Evolutionary conservation across 371 early-diverging fungal genomes (phyloP).

Genomic region (Blyttiomyces sp.): DNA sequence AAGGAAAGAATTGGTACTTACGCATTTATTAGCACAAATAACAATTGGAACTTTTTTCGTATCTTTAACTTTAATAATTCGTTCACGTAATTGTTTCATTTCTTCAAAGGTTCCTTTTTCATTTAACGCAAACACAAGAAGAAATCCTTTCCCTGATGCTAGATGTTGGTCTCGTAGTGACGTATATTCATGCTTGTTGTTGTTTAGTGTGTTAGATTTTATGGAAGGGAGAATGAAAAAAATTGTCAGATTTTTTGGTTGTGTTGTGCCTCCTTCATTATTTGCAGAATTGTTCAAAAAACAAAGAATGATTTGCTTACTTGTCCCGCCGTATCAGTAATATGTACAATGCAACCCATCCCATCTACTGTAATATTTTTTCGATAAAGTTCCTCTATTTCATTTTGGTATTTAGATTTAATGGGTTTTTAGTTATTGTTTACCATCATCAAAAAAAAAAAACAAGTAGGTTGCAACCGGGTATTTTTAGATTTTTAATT

Average conservation of each 20-base stretch:
- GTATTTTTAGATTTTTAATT: too few relatives aligned
- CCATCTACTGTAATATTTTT: conserved; percentile 50
- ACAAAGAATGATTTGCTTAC: conserved; percentile 12
- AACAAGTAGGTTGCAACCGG: neutral
- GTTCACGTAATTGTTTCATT: conserved; percentile 50
- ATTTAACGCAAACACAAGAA: conserved; percentile 55
- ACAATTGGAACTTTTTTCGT: conserved; percentile 52
- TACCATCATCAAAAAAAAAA: neutral
- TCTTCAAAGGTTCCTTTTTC: conserved; percentile 49
- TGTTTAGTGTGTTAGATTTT: neutral
- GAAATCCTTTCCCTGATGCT: conserved; percentile 50
- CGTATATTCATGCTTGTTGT: conserved; percentile 51
- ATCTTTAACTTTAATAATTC: conserved; percentile 50
- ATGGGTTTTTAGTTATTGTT: too few relatives aligned
- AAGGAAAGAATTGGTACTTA: conserved; percentile 19
- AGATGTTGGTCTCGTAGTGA: conserved; percentile 54
- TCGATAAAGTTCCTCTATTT: conserved; percentile 53
- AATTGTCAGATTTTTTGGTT: neutral
- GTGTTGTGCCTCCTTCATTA: neutral
- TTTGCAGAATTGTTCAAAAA: neutral
- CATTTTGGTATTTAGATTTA: too few relatives aligned
- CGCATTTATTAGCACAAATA: conserved; percentile 56
- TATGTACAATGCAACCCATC: conserved; percentile 36
- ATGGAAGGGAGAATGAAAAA: neutral
- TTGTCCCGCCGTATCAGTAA: conserved; percentile 58